Percentiles rank a stretch among this genome's conserved stretches.
Conservation (phyloP, 352 stramenopile genomes). For the Phytopythium cucurbitacearum region DNA sequence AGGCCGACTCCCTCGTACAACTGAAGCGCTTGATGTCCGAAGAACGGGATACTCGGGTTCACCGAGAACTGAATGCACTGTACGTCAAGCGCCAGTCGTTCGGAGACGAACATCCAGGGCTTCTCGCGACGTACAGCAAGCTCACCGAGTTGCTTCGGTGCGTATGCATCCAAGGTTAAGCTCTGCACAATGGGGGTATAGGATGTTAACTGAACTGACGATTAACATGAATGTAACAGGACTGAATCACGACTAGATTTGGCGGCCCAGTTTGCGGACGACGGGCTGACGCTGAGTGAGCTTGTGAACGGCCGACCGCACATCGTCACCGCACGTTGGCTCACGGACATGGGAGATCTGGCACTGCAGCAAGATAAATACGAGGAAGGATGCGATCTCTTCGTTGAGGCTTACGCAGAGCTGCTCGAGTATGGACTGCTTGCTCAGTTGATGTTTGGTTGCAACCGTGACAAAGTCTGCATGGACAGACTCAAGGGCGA, state of each 20-base stretch:
- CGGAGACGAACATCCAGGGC: constrained; percentile 24
- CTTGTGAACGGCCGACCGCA: constrained; percentile 24
- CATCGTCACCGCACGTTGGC: constrained; percentile 34
- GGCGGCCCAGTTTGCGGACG: constrained; percentile 32
- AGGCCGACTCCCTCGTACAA: background rate
- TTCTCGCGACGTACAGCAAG: constrained; percentile 30
- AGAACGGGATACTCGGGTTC: constrained; percentile 27
- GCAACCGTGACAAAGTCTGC: background rate
- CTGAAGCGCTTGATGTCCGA: constrained; percentile 15
- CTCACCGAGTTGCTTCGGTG: constrained; percentile 45
- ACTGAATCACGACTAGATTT: constrained; percentile 15
- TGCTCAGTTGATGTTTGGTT: background rate
- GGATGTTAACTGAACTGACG: background rate
- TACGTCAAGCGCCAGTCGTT: constrained; percentile 40
- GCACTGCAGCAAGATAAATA: constrained; percentile 17
- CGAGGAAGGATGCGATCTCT: constrained; percentile 32
- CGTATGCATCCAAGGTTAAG: background rate
- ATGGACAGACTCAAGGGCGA: constrained; percentile 30
- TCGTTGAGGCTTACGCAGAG: constrained; percentile 23
- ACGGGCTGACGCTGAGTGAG: constrained; percentile 38
- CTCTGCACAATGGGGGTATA: background rate
- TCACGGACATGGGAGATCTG: constrained; percentile 38
- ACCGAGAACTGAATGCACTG: constrained; percentile 49
- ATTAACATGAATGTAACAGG: constrained; percentile 6
- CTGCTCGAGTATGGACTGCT: constrained; percentile 18